These are phyloP conservation scores for Crepidotus variabilis DNA, from an alignment of 768 basidiomycete species.

Conservation along the genomic window DNA sequence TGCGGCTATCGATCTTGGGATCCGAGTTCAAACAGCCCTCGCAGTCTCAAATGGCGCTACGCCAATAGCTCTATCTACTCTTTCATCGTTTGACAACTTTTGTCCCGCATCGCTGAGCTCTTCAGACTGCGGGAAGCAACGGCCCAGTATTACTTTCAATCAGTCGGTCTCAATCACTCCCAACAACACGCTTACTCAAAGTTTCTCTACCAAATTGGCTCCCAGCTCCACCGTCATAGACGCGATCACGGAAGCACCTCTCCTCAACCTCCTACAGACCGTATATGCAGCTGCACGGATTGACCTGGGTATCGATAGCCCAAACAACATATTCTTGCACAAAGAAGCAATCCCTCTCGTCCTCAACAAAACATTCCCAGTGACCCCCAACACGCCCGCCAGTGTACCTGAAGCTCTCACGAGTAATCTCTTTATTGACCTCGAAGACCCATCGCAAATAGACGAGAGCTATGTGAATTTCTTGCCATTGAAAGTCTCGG, in stretches of 20 bases:
- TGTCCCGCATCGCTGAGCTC: background rate
- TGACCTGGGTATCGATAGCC: constrained; percentile 20
- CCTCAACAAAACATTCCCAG: constrained; percentile 7
- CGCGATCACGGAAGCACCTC: constrained; percentile 11
- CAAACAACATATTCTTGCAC: constrained; percentile 21
- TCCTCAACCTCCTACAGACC: constrained; percentile 16
- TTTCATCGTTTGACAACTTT: background rate
- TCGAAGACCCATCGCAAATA: background rate
- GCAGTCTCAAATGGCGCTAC: background rate
- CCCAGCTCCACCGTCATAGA: constrained; percentile 18
- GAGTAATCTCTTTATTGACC: background rate
- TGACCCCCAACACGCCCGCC: constrained; percentile 2
- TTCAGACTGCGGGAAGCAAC: background rate
- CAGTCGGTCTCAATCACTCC: background rate
- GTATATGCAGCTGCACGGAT: constrained; percentile 18
- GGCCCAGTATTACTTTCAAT: background rate
- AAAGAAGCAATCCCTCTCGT: constrained; percentile 1
- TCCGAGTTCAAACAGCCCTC: background rate
- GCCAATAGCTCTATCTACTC: background rate
- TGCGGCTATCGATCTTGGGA: background rate
- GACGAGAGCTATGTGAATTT: background rate
- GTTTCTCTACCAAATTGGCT: constrained; percentile 13
- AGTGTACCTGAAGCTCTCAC: background rate
- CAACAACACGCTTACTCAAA: constrained; percentile 3
- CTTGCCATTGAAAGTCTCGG: constrained; percentile 7